These are phyloP conservation scores for Paramecium caudatum DNA, from an alignment of 73 alveolate genomes.

Conservation along the genomic window DNA sequence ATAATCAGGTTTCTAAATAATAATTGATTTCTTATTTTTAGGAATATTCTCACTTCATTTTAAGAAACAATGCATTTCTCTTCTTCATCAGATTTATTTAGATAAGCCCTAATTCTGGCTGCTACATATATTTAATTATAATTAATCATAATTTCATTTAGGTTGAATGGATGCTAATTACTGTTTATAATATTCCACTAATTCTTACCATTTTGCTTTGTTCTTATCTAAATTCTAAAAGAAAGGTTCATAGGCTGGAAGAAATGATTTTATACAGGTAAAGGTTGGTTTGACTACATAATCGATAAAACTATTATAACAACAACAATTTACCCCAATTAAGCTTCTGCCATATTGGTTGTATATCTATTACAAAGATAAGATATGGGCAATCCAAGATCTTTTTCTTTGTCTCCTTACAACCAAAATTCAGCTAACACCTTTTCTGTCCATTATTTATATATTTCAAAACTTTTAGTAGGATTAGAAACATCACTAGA, in stretches of 20 bases:
- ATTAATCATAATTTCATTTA: constrained; percentile 57
- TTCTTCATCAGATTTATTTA: neutral
- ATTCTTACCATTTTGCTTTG: constrained; percentile 68
- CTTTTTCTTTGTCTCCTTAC: constrained; percentile 87
- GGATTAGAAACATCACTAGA: constrained; percentile 88
- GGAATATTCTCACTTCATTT: neutral
- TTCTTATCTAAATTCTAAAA: constrained; percentile 58
- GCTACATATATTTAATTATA: constrained; percentile 44
- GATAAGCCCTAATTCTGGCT: neutral
- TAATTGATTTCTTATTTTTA: neutral
- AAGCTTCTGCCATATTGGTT: constrained; percentile 87
- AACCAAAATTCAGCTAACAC: constrained; percentile 84
- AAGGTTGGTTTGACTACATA: constrained; percentile 70
- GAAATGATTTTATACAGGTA: neutral
- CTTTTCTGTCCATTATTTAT: constrained; percentile 80
- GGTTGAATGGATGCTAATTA: constrained; percentile 60
- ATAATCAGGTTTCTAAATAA: constrained; percentile 8
- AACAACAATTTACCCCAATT: constrained; percentile 77
- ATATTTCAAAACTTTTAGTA: constrained; percentile 79
- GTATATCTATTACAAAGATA: constrained; percentile 92
- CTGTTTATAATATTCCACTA: constrained; percentile 58
- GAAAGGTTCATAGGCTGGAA: constrained; percentile 59
- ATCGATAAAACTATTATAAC: constrained; percentile 64
- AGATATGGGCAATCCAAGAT: constrained; percentile 84
- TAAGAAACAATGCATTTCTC: neutral